Evolutionary conservation across 148 eudicot genomes (phyloP).

Genomic region (Agrostemma githago): DNA sequence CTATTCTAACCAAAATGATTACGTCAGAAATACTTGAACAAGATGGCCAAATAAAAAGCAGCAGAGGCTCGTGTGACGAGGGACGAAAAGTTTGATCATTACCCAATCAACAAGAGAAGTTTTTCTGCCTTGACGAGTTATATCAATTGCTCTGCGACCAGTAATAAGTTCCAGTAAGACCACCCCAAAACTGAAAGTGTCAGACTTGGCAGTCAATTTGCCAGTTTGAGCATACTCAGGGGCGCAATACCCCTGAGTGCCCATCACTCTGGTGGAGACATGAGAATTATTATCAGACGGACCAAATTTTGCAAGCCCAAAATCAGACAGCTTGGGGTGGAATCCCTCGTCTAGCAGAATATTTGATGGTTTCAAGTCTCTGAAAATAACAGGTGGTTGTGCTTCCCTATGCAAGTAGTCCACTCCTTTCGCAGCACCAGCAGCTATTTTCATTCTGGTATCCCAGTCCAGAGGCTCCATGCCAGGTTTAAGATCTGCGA

Average conservation of each 20-base stretch:
- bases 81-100: constrained; percentile 6
- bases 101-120: constrained; percentile 35
- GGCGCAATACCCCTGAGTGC: constrained; percentile 77
- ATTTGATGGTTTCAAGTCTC: constrained; percentile 70
- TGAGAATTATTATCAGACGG: constrained; percentile 57
- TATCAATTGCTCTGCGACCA: constrained; percentile 44
- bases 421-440: constrained; percentile 69
- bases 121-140: constrained; percentile 15
- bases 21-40: background rate
- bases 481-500: constrained; percentile 37
- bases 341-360: constrained; percentile 53
- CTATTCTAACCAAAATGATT: background rate
- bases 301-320: constrained; percentile 72
- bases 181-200: constrained; percentile 68
- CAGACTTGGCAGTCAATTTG: constrained; percentile 51
- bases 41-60: background rate
- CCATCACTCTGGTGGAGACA: constrained; percentile 74
- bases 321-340: constrained; percentile 65
- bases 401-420: constrained; percentile 60
- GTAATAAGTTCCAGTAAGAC: constrained; percentile 65
- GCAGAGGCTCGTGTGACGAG: background rate
- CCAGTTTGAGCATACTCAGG: constrained; percentile 67
- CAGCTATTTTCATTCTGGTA: constrained; percentile 41
- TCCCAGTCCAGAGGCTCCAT: constrained; percentile 62
- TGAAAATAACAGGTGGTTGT: constrained; percentile 55